Evolutionary conservation across 495 filamentous ascomycete species (phyloP), one percentile per base, ranked within the genome.

Genomic region (Rhypophila decipiens): DNA sequence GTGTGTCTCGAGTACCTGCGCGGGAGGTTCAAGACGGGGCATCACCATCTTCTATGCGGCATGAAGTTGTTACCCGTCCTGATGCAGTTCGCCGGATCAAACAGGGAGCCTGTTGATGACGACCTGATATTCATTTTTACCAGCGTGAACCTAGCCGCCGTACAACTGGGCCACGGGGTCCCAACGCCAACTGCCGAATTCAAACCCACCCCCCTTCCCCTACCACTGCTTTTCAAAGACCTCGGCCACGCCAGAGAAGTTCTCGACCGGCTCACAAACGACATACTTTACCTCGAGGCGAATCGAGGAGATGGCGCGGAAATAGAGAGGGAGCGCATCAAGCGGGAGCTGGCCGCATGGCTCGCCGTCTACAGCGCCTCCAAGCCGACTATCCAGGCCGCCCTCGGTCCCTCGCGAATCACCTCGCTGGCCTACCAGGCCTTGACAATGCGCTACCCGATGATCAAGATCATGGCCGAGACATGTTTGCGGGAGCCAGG

Each of bases 381-480:
- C 22, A 11, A 23, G 3, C 12, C 15, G n/a, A 17, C 1, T 12
- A 7, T 24, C 0, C 22, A 3, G 5, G 21, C 5, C 4, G 18
- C 13, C 11, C 4, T 24, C 20, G 20, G n/a, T 15, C 9, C 20
- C 21, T n/a, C n/a, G n/a, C n/a, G n/a, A n/a, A 20, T 42, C 4
- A 3, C 10, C 21, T 7, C 15, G 21, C 8, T 24, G 11, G 39
- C 8, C 3, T 42, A 24, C 39, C 20, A 42, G 8, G 13, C 27
- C 3, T 23, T 41, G n/a, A 11, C 20, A 8, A 10, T 41, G 18
- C 38, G 75, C 47, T 60, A 75, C 52, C 60, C 55, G 41, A 72
- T 80, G 69, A 65, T 67, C 0, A 57, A 45, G 7, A 71, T 80
- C 45, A 76, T 76, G 65, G 46, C 52, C 5, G 58, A 60, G 15